phyloP scores from a whole-genome alignment of 2,329 filamentous ascomycete species.

The Hirsutella rhossiliensis region DNA sequence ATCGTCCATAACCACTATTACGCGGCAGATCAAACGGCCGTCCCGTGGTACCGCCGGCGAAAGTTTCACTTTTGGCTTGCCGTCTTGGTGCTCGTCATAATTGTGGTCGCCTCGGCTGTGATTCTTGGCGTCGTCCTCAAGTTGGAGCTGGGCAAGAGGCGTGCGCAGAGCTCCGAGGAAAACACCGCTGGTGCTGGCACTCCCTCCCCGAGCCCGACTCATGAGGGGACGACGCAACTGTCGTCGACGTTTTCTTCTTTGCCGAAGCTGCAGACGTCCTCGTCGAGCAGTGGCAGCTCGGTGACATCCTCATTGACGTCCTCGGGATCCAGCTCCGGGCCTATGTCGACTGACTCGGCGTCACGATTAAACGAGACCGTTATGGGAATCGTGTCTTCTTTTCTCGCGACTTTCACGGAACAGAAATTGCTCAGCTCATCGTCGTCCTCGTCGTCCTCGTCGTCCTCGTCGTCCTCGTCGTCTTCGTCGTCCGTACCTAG shows the following conservation, averaged over 20 bases:
- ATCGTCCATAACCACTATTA: constrained; percentile 9
- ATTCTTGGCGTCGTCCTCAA: constrained; percentile 9
- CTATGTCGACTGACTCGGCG: neutral
- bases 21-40: neutral
- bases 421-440: neutral
- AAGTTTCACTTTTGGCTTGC: constrained; percentile 4
- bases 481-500: neutral
- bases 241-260: too few relatives aligned
- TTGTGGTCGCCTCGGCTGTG: constrained; percentile 2
- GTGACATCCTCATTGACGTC: neutral
- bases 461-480: neutral
- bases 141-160: neutral
- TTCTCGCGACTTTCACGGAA: neutral
- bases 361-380: neutral
- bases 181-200: neutral
- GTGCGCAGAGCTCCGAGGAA: neutral
- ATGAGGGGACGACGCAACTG: neutral
- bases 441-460: neutral
- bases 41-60: constrained; percentile 7
- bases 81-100: constrained; percentile 1
- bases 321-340: neutral
- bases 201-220: neutral
- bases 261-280: too few relatives aligned
- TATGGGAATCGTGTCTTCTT: neutral
- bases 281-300: too few relatives aligned